Percentiles rank a stretch among this genome's conserved stretches.
Evolutionary conservation across 768 basidiomycete genomes (phyloP).

Genomic region (Naganishia onofrii): DNA sequence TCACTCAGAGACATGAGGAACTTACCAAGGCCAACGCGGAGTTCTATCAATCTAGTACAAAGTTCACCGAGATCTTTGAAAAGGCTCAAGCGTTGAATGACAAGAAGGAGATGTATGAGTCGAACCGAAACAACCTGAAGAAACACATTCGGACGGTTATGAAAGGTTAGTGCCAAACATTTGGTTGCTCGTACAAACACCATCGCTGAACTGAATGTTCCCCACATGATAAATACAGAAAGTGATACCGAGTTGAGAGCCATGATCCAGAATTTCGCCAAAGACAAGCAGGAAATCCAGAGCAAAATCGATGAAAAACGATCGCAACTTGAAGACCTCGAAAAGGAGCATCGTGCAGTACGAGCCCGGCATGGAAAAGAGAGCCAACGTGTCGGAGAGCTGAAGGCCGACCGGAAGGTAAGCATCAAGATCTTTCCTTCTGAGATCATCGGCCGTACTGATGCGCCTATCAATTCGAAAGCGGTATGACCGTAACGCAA

Average conservation of each 20-base stretch:
- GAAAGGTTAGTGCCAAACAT: slow-evolving; percentile 57
- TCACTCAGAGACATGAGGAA: slow-evolving; percentile 64
- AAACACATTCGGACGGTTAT: slow-evolving; percentile 65
- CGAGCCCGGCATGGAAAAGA: slow-evolving; percentile 32
- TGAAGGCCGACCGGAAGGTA: slow-evolving; percentile 73
- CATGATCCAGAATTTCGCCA: slow-evolving; percentile 50
- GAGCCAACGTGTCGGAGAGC: slow-evolving; percentile 56
- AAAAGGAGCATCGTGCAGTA: slow-evolving; percentile 29
- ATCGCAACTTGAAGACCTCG: slow-evolving; percentile 33
- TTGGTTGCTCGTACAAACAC: background rate
- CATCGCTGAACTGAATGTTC: no score
- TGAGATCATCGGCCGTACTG: background rate
- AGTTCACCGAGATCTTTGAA: slow-evolving; percentile 68
- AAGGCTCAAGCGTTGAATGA: slow-evolving; percentile 65
- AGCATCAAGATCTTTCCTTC: background rate
- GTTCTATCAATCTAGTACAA: slow-evolving; percentile 77
- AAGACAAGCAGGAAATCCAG: slow-evolving; percentile 46
- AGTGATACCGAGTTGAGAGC: slow-evolving; percentile 66
- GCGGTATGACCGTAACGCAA: slow-evolving; percentile 70
- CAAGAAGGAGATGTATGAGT: slow-evolving; percentile 63
- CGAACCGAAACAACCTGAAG: slow-evolving; percentile 64
- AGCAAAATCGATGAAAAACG: slow-evolving; percentile 62
- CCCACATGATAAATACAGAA: no score
- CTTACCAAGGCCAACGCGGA: slow-evolving; percentile 57
- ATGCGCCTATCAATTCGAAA: slow-evolving; percentile 45